Base-by-base conservation (phyloP, 2,329 filamentous ascomycete species). In the Pyrenophora seminiperda region DNA sequence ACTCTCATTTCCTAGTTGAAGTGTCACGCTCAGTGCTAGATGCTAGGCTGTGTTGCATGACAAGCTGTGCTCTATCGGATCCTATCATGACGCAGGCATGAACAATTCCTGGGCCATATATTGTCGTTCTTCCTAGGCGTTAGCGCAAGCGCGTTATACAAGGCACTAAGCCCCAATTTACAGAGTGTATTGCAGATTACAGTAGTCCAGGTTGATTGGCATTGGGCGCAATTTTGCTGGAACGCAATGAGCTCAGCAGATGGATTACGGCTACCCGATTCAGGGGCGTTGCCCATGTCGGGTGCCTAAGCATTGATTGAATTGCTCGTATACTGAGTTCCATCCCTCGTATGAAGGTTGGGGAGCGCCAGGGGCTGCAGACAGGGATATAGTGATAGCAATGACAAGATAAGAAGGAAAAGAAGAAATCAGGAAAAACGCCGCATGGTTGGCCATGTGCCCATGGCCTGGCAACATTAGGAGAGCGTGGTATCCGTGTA, bases 231-330 rank as follows among this genome's bases (percentile, higher is more conserved):
- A 36, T 19, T 44, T 50, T 50, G 43, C 42, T 47, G 50, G 48
- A 47, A 57, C 52, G 43, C 34, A 41, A 59, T 48, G 46, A 57
- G 54, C 52, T 62, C 49, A 56, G 56, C 49, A 56, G 48, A 41
- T 50, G 47, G 58, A 58, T 50, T 56, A 59, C 53, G 53, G 52
- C 52, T 53, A 59, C 50, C 58, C 61, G 48, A 48, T 44, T 53
- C 52, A 53, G 55, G 54, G 47, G 53, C 43, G 40, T 44, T 51
- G 58, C 59, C 55, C 56, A 53, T 58, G 45, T 52, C 53, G 53
- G 63, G 56, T 54, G 61, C 59, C 56, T 58, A 51, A 31, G 59
- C 57, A 66, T 72, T 66, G 66, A 69, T 70, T 71, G 61, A 66
- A 56, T 68, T 52, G 65, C 62, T 67, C 67, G 64, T 70, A 64